Evolutionary conservation across 1,139 yeast species (phyloP).

Genomic region (Candida dubliniensis): DNA sequence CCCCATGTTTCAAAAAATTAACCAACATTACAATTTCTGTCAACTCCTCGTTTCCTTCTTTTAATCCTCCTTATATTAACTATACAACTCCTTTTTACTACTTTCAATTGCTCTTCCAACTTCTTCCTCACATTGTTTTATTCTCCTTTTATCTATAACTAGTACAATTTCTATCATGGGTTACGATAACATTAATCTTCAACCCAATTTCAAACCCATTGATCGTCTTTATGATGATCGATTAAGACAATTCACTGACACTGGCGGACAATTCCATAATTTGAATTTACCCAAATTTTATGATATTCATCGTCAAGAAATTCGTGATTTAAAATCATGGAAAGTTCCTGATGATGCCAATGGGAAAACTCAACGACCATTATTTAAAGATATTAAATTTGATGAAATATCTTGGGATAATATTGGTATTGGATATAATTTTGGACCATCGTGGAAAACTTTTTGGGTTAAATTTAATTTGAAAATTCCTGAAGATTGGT

Average conservation of each 20-base stretch:
- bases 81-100: neutral
- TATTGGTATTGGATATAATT: conserved; percentile 69
- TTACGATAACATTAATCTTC: conserved; percentile 44
- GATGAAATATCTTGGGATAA: conserved; percentile 49
- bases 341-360: conserved; percentile 61
- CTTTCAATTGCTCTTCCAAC: neutral
- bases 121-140: neutral
- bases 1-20: too few species aligned
- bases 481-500: conserved; percentile 63
- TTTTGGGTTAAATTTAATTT: conserved; percentile 83
- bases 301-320: conserved; percentile 56
- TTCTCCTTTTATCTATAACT: neutral
- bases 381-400: conserved; percentile 62
- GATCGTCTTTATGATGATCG: conserved; percentile 77
- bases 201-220: conserved; percentile 82
- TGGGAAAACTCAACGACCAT: conserved; percentile 63
- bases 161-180: conserved; percentile 11
- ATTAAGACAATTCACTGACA: conserved; percentile 74
- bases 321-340: conserved; percentile 53
- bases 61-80: too few species aligned
- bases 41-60: too few species aligned
- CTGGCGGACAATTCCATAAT: conserved; percentile 66
- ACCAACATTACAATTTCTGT: too few species aligned
- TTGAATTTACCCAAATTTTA: conserved; percentile 84
- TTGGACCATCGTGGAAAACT: conserved; percentile 96